A percentile compares a stretch with the other conserved stretches of the same genome.
These are phyloP conservation scores for Withania somnifera DNA, from an alignment of 305 asterid species.

Conservation along the genomic window DNA sequence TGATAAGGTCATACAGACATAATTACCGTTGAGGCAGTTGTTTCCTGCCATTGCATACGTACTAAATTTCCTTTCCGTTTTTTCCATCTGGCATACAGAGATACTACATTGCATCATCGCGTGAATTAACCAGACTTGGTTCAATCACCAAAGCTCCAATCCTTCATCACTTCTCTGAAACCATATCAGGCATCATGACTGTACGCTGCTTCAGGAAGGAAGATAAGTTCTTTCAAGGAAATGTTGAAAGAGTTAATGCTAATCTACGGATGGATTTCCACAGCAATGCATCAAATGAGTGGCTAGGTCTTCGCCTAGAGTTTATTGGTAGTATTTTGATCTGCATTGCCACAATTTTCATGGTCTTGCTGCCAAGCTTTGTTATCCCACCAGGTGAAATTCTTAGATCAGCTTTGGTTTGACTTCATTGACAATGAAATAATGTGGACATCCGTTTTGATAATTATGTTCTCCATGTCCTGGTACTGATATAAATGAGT, in stretches of 20 bases:
- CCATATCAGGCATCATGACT: constrained; percentile 53
- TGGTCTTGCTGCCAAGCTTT: constrained; percentile 46
- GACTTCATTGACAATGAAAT: neutral
- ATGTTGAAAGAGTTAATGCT: constrained; percentile 37
- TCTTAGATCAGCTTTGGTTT: neutral
- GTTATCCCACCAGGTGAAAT: constrained; percentile 49
- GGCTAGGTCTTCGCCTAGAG: constrained; percentile 80
- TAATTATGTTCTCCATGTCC: neutral
- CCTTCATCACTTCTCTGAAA: constrained; percentile 67
- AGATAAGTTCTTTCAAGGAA: constrained; percentile 38
- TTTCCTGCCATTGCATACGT: neutral
- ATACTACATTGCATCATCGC: constrained; percentile 55
- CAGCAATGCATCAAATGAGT: constrained; percentile 54
- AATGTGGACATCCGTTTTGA: neutral
- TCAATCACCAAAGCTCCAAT: constrained; percentile 64
- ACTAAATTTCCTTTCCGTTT: neutral
- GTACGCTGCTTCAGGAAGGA: constrained; percentile 51
- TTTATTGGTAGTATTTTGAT: constrained; percentile 49
- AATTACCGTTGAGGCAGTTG: neutral
- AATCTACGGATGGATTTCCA: constrained; percentile 57
- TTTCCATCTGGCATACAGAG: constrained; percentile 25
- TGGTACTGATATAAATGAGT: neutral
- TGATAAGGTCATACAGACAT: neutral
- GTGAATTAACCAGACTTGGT: constrained; percentile 60
- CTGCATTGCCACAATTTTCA: constrained; percentile 35